phyloP scores from a whole-genome alignment of 78 protist species.

The Isochrysis galbana region DNA sequence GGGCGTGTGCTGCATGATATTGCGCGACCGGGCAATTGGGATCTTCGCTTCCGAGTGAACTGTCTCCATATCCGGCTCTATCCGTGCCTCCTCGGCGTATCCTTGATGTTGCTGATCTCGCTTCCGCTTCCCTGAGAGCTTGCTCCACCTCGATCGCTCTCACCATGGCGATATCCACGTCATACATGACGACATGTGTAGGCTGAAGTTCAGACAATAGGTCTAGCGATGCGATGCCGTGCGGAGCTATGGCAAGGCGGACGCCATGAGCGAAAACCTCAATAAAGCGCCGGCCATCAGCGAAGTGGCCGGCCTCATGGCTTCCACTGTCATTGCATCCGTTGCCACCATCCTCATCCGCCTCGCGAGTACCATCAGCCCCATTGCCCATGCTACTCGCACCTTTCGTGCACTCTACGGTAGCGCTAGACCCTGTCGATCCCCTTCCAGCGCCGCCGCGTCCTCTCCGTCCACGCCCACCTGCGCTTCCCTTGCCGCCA shows the following conservation, averaged over 20 bases:
- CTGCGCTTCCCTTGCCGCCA: neutral
- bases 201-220: conserved; percentile 26
- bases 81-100: too few relatives aligned
- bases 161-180: conserved; percentile 33
- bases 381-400: neutral
- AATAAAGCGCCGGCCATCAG: neutral
- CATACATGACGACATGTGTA: conserved; percentile 35
- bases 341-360: neutral
- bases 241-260: neutral
- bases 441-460: neutral
- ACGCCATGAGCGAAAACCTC: neutral
- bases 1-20: too few relatives aligned
- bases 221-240: neutral
- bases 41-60: too few relatives aligned
- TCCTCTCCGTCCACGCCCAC: neutral
- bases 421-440: neutral
- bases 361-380: neutral
- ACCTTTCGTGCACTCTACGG: neutral
- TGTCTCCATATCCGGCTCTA: too few relatives aligned
- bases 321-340: neutral
- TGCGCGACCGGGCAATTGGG: too few relatives aligned
- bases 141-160: conserved; percentile 40
- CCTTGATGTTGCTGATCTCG: too few relatives aligned
- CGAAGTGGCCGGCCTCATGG: neutral
- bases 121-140: neutral